Percentiles rank a stretch among this genome's conserved stretches.
Conservation (phyloP, 345 rosid species). For the Zanthoxylum bungeanum region DNA sequence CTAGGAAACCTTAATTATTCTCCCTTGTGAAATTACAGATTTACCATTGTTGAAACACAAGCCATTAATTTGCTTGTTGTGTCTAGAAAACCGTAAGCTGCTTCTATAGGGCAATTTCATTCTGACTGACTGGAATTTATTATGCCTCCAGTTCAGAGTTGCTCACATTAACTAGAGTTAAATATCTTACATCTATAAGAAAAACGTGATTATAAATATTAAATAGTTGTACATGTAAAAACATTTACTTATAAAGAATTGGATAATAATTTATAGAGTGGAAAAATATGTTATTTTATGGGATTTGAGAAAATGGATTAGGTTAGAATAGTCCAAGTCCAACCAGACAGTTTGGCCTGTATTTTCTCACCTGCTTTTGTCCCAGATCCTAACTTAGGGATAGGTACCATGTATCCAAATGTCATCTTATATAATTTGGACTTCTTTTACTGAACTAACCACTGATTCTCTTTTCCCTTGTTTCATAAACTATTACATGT, state of each 20-base stretch:
- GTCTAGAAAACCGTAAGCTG: not conserved
- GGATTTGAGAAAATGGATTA: not conserved
- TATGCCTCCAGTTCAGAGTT: not conserved
- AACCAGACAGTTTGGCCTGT: not conserved
- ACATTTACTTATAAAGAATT: not conserved
- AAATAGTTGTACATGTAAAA: not conserved
- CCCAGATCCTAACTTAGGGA: not conserved
- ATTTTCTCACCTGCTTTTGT: not conserved
- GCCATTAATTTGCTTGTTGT: not conserved
- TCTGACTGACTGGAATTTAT: not conserved
- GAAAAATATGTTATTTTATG: not conserved
- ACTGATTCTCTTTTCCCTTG: not conserved
- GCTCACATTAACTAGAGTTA: not conserved
- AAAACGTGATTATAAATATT: not conserved
- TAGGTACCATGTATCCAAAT: not conserved
- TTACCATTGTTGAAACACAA: not conserved
- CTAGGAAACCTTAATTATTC: not conserved
- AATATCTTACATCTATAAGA: not conserved
- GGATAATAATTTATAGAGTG: not conserved
- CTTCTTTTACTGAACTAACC: not conserved
- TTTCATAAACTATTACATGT: not conserved
- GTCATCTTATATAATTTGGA: not conserved
- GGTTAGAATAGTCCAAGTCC: not conserved
- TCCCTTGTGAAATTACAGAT: not conserved
- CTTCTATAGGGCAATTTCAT: not conserved